Conservation (phyloP, 2,329 filamentous ascomycete species). For the Pseudogymnoascus sp. region DNA sequence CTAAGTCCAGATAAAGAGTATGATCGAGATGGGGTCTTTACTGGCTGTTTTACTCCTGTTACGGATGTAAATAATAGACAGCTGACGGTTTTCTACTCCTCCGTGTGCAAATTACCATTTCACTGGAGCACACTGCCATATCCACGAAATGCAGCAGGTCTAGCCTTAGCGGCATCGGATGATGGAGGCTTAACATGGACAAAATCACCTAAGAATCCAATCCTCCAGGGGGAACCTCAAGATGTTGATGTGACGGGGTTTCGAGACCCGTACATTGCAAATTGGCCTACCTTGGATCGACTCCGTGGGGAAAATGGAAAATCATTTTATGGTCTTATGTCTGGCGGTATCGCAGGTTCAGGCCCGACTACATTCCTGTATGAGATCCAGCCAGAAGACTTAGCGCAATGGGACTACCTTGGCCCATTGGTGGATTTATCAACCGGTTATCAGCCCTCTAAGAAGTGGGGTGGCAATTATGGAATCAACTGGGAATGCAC, state of each 20-base stretch:
- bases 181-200: conserved; percentile 33
- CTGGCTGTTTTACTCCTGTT: conserved; percentile 43
- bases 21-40: conserved; percentile 46
- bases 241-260: conserved; percentile 28
- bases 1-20: conserved; percentile 35
- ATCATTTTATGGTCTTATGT: conserved; percentile 10
- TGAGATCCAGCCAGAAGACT: background rate
- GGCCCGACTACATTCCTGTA: conserved; percentile 10
- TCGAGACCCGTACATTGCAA: conserved; percentile 30
- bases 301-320: conserved; percentile 17
- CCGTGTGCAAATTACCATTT: conserved; percentile 30
- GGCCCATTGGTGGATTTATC: background rate
- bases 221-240: conserved; percentile 27
- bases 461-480: conserved; percentile 8
- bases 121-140: conserved; percentile 34
- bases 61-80: conserved; percentile 34
- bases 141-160: conserved; percentile 34
- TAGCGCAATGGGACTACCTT: conserved; percentile 9
- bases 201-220: conserved; percentile 28
- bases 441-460: background rate
- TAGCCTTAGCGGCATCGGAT: conserved; percentile 34
- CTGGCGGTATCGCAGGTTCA: conserved; percentile 5
- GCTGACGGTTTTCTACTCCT: conserved; percentile 32
- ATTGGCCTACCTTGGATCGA: conserved; percentile 26
- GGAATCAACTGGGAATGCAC: conserved; percentile 11